Evolutionary conservation across 768 basidiomycete species (phyloP), one percentile per base, ranked within the genome.

Genomic region (Pleurotus giganteus): DNA sequence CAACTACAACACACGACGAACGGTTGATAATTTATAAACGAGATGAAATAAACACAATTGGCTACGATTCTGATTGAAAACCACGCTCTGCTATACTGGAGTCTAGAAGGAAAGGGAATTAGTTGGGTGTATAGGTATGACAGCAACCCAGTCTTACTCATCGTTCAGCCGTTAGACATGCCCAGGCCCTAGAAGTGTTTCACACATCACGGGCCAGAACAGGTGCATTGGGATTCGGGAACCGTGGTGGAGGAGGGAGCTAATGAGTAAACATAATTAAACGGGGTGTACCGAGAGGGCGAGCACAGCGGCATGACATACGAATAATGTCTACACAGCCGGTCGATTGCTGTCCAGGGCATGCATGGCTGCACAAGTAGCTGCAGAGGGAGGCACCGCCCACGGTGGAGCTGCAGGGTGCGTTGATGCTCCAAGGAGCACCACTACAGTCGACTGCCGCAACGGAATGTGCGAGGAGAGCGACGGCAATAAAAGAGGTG

Each of bases 241-340:
- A 51, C 34, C n/a, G 34, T 51, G 19, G 49, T 51, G 4, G 49
- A 51, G 11, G 49, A 51, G 31, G 49, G 49, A 23, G 34, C 49
- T 51, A 17, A 19, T 37, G 26, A 37, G 17, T 12, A 26, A 17
- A 13, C 7, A 41, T 13, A 12, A 7, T 19, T 7, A 17, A 7
- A 41, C 9, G 39, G 39, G 12, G 9, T 41, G 7, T 17, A 41
- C 7, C 12, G 5, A 41, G n/a, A 17, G 39, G 19, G 12, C 13
- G 12, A n/a, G 39, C 19, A n/a, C n/a, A n/a, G n/a, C n/a, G n/a
- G 39, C 9, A 9, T 19, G 17, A 51, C 49, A n/a, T 51, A 51
- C 49, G 49, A 12, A 15, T 51, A 23, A 51, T 51, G 15, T 51
- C 49, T 15, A 36, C 49, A 28, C 49, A 51, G 3, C 49, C 49